phyloP scores from a whole-genome alignment of 768 basidiomycete genomes.

The Rhodotorula toruloides region DNA sequence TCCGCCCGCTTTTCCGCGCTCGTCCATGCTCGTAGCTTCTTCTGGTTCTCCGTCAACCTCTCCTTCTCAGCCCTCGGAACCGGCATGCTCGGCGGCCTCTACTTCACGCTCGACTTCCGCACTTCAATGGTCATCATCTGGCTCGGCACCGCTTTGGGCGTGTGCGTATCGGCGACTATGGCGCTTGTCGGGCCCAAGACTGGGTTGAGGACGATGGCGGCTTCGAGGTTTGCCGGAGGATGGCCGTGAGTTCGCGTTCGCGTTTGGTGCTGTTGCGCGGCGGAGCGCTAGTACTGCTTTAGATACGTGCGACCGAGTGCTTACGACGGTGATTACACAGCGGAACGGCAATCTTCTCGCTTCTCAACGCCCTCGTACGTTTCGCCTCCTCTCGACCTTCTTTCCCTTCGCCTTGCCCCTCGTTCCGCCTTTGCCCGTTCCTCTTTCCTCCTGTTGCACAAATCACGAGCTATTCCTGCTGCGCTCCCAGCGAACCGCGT shows the following conservation, averaged over 20 bases:
- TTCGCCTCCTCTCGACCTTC: too few species aligned
- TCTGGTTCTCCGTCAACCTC: slow-evolving; percentile 53
- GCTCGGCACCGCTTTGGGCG: slow-evolving; percentile 53
- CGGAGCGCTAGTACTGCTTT: neutral
- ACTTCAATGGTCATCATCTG: slow-evolving; percentile 53
- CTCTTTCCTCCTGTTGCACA: too few species aligned
- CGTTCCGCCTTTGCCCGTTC: too few species aligned
- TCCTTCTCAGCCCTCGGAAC: slow-evolving; percentile 44
- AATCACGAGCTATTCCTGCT: too few species aligned
- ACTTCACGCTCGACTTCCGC: slow-evolving; percentile 54
- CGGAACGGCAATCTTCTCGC: slow-evolving; percentile 49
- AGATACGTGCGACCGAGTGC: neutral
- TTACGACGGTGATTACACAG: neutral
- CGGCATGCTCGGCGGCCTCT: slow-evolving; percentile 1
- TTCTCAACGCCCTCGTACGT: slow-evolving; percentile 57
- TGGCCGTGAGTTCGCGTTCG: slow-evolving; percentile 49
- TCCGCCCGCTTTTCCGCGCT: neutral
- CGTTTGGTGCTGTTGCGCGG: neutral
- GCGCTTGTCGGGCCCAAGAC: slow-evolving; percentile 57
- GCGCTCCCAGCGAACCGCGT: too few species aligned
- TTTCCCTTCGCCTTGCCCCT: too few species aligned
- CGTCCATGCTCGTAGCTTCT: slow-evolving; percentile 30
- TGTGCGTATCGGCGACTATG: slow-evolving; percentile 52
- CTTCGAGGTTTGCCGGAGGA: slow-evolving; percentile 53
- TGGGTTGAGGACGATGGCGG: slow-evolving; percentile 57